These are phyloP conservation scores for Biscogniauxia sp. DNA, from an alignment of 2,329 filamentous ascomycete species.

Conservation along the genomic window DNA sequence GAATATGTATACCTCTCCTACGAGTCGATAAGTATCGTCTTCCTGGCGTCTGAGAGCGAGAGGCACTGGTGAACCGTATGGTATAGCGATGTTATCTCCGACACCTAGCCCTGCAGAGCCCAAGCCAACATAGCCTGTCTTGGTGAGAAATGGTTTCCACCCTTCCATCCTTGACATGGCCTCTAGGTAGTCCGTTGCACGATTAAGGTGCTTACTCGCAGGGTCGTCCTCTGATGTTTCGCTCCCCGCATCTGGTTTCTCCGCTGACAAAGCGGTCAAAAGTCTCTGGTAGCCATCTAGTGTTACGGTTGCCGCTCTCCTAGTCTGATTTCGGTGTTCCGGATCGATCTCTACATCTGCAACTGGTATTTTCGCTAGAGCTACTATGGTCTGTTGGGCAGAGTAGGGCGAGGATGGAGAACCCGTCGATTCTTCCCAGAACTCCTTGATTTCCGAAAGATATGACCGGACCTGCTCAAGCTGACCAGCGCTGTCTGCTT, in stretches of 20 bases:
- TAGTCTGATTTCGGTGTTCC: neutral
- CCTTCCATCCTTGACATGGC: slow-evolving; percentile 15
- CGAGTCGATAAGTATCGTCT: slow-evolving; percentile 4
- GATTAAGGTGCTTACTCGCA: neutral
- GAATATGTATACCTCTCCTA: slow-evolving; percentile 20
- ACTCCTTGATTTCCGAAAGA: slow-evolving; percentile 13
- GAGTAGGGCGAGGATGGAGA: slow-evolving; percentile 19
- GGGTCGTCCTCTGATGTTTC: neutral
- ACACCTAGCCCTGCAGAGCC: slow-evolving; percentile 13
- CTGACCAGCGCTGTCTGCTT: neutral
- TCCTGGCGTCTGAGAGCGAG: slow-evolving; percentile 13
- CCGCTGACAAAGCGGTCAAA: slow-evolving; percentile 3
- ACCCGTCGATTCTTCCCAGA: slow-evolving; percentile 20
- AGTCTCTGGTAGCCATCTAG: slow-evolving; percentile 14
- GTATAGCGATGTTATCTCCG: slow-evolving; percentile 15
- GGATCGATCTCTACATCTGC: slow-evolving; percentile 13
- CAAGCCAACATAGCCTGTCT: slow-evolving; percentile 18
- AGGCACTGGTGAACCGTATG: slow-evolving; percentile 20
- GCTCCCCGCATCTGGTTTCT: neutral
- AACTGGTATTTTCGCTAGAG: slow-evolving; percentile 20
- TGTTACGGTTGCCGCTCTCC: slow-evolving; percentile 7
- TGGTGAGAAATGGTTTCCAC: slow-evolving; percentile 15
- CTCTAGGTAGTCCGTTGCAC: slow-evolving; percentile 5
- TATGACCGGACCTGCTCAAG: slow-evolving; percentile 8
- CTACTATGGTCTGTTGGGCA: slow-evolving; percentile 16